Conservation (phyloP, 1,139 yeast genomes). For the Pichia sp. region DNA sequence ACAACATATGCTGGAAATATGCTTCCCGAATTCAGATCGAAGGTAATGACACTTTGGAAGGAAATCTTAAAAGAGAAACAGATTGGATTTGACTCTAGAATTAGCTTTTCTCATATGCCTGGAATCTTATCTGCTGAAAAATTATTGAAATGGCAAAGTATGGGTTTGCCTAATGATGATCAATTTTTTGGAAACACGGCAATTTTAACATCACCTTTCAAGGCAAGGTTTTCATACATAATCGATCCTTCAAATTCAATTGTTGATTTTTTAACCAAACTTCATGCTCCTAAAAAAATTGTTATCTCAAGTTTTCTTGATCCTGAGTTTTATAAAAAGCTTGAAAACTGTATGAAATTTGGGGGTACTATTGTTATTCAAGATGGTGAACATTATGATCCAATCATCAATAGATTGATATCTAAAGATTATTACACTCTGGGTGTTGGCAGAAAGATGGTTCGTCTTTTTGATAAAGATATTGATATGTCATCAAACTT, state of each 20-base stretch:
- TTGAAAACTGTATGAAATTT: conserved; percentile 77
- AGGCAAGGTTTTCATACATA: conserved; percentile 45
- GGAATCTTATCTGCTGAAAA: conserved; percentile 38
- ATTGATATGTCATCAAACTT: conserved; percentile 66
- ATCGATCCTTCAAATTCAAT: conserved; percentile 65
- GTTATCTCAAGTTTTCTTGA: conserved; percentile 65
- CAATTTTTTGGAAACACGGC: conserved; percentile 57
- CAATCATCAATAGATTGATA: conserved; percentile 57
- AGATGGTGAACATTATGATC: conserved; percentile 78
- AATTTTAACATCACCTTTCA: conserved; percentile 34
- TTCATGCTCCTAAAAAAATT: conserved; percentile 34
- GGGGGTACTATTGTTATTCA: conserved; percentile 69
- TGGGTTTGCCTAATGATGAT: conserved; percentile 51
- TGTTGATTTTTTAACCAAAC: conserved; percentile 34
- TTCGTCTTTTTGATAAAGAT: conserved; percentile 54
- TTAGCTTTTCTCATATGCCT: conserved; percentile 28
- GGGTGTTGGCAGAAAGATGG: conserved; percentile 71
- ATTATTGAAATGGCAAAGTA: conserved; percentile 43
- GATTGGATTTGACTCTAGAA: conserved; percentile 35
- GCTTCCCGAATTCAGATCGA: conserved; percentile 46
- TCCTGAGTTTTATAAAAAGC: conserved; percentile 55
- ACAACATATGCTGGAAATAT: conserved; percentile 54
- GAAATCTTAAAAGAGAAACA: conserved; percentile 31
- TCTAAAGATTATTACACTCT: conserved; percentile 52
- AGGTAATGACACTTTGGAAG: conserved; percentile 38